Conservation (phyloP, 2,329 filamentous ascomycete species). For the Colletotrichum cereale region DNA sequence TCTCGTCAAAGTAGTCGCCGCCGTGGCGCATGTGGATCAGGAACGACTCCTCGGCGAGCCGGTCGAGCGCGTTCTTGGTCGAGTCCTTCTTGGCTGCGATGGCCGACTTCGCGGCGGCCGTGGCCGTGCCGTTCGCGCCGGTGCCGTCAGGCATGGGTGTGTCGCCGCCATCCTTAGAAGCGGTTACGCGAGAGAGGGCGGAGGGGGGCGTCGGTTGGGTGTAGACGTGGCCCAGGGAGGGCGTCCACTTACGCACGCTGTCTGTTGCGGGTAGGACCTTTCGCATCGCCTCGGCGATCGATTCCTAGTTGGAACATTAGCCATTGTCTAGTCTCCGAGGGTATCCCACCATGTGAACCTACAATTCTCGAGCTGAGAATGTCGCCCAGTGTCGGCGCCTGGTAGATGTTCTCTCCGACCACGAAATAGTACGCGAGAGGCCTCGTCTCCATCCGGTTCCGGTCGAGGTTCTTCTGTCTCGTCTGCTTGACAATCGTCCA, state of each 20-base stretch:
- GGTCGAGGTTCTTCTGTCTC: constrained; percentile 66
- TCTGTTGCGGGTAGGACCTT: constrained; percentile 65
- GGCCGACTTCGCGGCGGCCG: constrained; percentile 43
- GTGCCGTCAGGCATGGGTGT: constrained; percentile 61
- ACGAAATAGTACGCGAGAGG: constrained; percentile 74
- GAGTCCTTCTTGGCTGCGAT: constrained; percentile 52
- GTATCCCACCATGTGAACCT: constrained; percentile 42
- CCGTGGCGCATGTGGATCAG: constrained; percentile 69
- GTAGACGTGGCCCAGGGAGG: constrained; percentile 66
- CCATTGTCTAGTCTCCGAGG: background rate
- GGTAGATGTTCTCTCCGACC: constrained; percentile 75
- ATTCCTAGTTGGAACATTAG: constrained; percentile 30
- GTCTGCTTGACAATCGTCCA: constrained; percentile 80
- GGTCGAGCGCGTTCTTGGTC: constrained; percentile 55
- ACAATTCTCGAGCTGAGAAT: constrained; percentile 71
- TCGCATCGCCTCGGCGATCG: constrained; percentile 56
- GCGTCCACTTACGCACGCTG: constrained; percentile 66
- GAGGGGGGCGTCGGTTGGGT: constrained; percentile 50
- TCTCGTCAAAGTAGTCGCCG: constrained; percentile 76
- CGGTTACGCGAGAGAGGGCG: constrained; percentile 42
- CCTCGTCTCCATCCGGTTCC: constrained; percentile 67
- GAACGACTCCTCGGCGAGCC: constrained; percentile 69
- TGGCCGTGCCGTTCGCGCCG: constrained; percentile 33
- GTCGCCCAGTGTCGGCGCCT: constrained; percentile 72
- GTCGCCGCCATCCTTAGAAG: constrained; percentile 54